phyloP scores from a whole-genome alignment of 2,329 filamentous ascomycete species.

The Exophiala bonariae region DNA sequence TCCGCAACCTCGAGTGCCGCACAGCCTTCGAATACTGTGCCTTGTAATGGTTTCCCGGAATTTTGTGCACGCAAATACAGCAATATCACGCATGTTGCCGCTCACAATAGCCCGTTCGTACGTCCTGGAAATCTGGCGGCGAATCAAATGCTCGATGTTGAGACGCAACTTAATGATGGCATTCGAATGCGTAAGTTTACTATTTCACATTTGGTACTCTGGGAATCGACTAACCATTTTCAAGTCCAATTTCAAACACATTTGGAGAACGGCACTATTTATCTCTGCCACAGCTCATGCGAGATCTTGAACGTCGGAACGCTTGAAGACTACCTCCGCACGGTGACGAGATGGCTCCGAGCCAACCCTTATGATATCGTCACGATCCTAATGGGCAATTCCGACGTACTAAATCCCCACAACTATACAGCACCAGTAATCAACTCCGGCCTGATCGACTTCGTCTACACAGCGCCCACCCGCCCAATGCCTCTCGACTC shows the following conservation, averaged over 20 bases:
- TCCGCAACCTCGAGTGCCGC: constrained; percentile 45
- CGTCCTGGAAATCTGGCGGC: constrained; percentile 68
- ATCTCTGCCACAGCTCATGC: constrained; percentile 85
- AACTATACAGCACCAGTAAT: constrained; percentile 70
- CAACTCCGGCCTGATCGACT: constrained; percentile 68
- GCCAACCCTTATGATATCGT: constrained; percentile 82
- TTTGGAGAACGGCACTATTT: constrained; percentile 57
- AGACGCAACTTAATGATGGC: constrained; percentile 74
- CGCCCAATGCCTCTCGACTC: constrained; percentile 70
- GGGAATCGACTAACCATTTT: not conserved
- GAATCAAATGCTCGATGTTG: constrained; percentile 71
- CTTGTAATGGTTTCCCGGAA: constrained; percentile 77
- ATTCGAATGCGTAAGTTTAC: constrained; percentile 52
- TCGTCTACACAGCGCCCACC: constrained; percentile 71
- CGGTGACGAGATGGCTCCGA: constrained; percentile 71
- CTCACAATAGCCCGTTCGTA: constrained; percentile 81
- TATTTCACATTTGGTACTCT: not conserved
- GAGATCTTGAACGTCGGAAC: constrained; percentile 78
- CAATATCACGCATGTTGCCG: constrained; percentile 76
- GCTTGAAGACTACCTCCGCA: constrained; percentile 69
- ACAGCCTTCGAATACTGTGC: constrained; percentile 67
- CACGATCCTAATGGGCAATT: constrained; percentile 82
- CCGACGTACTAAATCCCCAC: constrained; percentile 66
- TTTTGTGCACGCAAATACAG: constrained; percentile 75
- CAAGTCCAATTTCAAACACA: constrained; percentile 63